These are phyloP conservation scores for Dissoconium aciculare DNA, from an alignment of 2,329 filamentous ascomycete genomes.

Conservation along the genomic window DNA sequence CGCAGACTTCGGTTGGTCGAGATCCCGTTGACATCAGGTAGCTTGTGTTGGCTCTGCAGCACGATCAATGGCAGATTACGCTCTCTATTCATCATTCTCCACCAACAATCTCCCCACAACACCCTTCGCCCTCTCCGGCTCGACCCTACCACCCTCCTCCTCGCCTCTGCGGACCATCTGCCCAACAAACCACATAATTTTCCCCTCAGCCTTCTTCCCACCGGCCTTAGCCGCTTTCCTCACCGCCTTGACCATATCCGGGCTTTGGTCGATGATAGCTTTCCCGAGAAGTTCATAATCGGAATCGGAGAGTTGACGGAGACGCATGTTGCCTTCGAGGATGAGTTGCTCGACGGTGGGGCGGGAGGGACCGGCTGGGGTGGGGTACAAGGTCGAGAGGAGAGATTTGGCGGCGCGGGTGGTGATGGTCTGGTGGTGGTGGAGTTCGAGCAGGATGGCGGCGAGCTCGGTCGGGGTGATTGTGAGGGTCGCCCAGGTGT, in stretches of 20 bases:
- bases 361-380: slow-evolving; percentile 5
- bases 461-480: slow-evolving; percentile 29
- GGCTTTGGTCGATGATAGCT: slow-evolving; percentile 39
- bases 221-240: no score
- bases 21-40: no score
- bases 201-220: slow-evolving; percentile 49
- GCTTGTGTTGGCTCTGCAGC: no score
- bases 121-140: slow-evolving; percentile 43
- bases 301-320: slow-evolving; percentile 39
- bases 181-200: slow-evolving; percentile 53
- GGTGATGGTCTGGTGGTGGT: slow-evolving; percentile 31
- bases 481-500: slow-evolving; percentile 28
- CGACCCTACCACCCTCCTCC: slow-evolving; percentile 43
- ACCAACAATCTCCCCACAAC: slow-evolving; percentile 34
- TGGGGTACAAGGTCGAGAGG: slow-evolving; percentile 37
- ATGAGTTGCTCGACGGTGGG: slow-evolving; percentile 39
- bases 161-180: slow-evolving; percentile 50
- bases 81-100: no score
- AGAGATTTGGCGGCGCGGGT: slow-evolving; percentile 46
- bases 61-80: no score
- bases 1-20: no score
- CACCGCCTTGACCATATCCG: slow-evolving; percentile 45
- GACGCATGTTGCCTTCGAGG: slow-evolving; percentile 39
- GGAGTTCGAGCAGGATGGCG: slow-evolving; percentile 29
- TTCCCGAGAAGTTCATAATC: slow-evolving; percentile 43